Percentiles rank a stretch among this genome's conserved stretches.
phyloP scores from a whole-genome alignment of 352 stramenopile species.

The Phytophthora cryptogea region DNA sequence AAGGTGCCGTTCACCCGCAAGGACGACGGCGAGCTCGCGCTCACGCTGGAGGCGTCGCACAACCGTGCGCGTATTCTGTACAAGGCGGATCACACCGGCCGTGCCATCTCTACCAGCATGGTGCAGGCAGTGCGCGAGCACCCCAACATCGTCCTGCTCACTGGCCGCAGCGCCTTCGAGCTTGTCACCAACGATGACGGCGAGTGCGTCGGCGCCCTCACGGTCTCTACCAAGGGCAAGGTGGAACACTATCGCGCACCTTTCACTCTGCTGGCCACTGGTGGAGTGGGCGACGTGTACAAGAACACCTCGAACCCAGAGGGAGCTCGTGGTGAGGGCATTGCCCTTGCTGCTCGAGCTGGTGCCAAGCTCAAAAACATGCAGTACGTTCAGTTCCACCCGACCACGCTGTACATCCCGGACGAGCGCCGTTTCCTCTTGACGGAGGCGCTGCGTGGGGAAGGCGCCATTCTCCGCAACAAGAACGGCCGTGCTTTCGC shows the following conservation, averaged over 20 bases:
- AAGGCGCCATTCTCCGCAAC: constrained; percentile 92
- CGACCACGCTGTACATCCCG: constrained; percentile 93
- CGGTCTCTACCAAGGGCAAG: constrained; percentile 56
- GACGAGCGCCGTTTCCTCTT: constrained; percentile 91
- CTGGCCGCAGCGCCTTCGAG: constrained; percentile 75
- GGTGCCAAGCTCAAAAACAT: constrained; percentile 87
- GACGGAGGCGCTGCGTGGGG: constrained; percentile 92
- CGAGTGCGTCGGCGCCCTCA: constrained; percentile 76
- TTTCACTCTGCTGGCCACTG: constrained; percentile 92
- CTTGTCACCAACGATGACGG: constrained; percentile 64
- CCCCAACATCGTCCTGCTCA: constrained; percentile 82
- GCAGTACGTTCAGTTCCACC: constrained; percentile 98
- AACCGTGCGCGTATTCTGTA: constrained; percentile 94
- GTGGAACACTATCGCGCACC: constrained; percentile 72
- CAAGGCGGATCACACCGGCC: constrained; percentile 93
- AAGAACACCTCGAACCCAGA: constrained; percentile 95
- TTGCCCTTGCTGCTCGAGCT: constrained; percentile 79
- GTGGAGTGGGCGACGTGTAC: constrained; percentile 94
- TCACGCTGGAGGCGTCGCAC: constrained; percentile 92
- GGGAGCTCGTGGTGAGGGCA: constrained; percentile 70
- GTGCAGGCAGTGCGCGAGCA: constrained; percentile 84
- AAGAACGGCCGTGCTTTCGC: constrained; percentile 80
- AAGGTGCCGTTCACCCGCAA: constrained; percentile 91
- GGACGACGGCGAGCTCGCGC: constrained; percentile 63
- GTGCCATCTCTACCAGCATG: constrained; percentile 92